A percentile compares a stretch with the other conserved stretches of the same genome.
These are phyloP conservation scores for Cronartium ribicola DNA, from an alignment of 1,284 basidiomycete species.

Conservation along the genomic window DNA sequence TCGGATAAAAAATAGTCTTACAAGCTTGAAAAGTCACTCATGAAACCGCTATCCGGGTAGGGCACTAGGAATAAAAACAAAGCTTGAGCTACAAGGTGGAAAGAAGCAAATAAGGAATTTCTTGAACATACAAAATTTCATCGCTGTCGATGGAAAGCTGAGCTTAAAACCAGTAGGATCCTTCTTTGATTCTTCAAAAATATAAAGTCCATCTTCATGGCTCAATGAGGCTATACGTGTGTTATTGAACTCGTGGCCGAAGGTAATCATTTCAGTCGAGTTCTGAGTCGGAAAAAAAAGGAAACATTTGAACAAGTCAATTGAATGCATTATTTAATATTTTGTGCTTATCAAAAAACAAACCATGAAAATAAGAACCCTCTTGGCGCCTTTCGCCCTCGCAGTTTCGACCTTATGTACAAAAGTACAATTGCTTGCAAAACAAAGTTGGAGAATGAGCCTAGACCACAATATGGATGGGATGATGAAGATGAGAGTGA, in stretches of 20 bases:
- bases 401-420: conserved; percentile 17
- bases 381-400: conserved; percentile 26
- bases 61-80: not conserved
- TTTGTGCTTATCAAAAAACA: not conserved
- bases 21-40: conserved; percentile 39
- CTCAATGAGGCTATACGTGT: conserved; percentile 11
- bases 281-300: conserved; percentile 11
- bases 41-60: conserved; percentile 39
- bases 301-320: not conserved
- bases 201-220: conserved; percentile 16
- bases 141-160: not conserved
- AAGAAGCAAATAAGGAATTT: too few species aligned
- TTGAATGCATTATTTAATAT: too few species aligned
- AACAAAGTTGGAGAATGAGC: not conserved
- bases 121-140: conserved; percentile 14
- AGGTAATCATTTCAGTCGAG: not conserved
- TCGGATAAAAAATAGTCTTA: conserved; percentile 4
- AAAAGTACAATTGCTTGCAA: conserved; percentile 24
- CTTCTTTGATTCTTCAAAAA: conserved; percentile 6
- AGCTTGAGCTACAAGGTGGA: too few species aligned
- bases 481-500: not conserved
- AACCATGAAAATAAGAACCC: conserved; percentile 27
- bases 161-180: conserved; percentile 13
- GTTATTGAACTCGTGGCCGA: conserved; percentile 6
- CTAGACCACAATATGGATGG: not conserved